phyloP scores from a whole-genome alignment of 2,329 filamentous ascomycete species.

The Teratosphaeria nubilosa region DNA sequence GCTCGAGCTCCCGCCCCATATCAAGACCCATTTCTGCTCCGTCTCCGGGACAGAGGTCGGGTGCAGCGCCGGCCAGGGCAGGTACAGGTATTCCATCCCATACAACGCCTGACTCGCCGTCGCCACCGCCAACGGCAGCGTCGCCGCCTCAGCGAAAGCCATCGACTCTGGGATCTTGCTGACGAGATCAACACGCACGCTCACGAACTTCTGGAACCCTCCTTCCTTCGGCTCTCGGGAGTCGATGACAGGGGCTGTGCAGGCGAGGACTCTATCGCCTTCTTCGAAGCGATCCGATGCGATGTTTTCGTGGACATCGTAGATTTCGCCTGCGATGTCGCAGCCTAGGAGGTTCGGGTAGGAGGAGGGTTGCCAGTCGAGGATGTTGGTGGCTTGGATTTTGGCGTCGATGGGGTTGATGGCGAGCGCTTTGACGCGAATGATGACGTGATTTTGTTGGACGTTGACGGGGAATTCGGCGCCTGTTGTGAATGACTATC shows the following conservation, averaged over 20 bases:
- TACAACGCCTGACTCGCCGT: slow-evolving; percentile 33
- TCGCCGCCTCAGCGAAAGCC: slow-evolving; percentile 29
- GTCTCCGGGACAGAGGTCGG: slow-evolving; percentile 18
- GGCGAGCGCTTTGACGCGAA: slow-evolving; percentile 27
- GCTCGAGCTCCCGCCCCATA: slow-evolving; percentile 28
- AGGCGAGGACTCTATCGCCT: slow-evolving; percentile 28
- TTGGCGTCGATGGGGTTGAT: slow-evolving; percentile 32
- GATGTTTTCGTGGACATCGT: slow-evolving; percentile 26
- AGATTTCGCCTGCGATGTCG: slow-evolving; percentile 29
- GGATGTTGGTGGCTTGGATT: slow-evolving; percentile 23
- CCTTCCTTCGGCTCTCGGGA: slow-evolving; percentile 13
- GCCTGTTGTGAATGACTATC: not conserved
- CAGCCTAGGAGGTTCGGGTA: slow-evolving; percentile 26
- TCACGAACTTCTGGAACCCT: slow-evolving; percentile 28
- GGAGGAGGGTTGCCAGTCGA: slow-evolving; percentile 4
- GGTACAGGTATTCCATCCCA: slow-evolving; percentile 23
- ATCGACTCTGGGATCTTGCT: slow-evolving; percentile 30
- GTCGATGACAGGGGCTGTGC: slow-evolving; percentile 12
- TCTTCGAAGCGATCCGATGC: slow-evolving; percentile 21
- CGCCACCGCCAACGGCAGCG: slow-evolving; percentile 36
- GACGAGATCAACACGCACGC: slow-evolving; percentile 20
- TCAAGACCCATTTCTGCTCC: slow-evolving; percentile 28
- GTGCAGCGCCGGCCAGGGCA: slow-evolving; percentile 28
- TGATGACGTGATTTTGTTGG: slow-evolving; percentile 21
- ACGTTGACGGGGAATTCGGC: not conserved